Evolutionary conservation across 805 yeast species (phyloP).

Genomic region (Pichia thaimueangensis): DNA sequence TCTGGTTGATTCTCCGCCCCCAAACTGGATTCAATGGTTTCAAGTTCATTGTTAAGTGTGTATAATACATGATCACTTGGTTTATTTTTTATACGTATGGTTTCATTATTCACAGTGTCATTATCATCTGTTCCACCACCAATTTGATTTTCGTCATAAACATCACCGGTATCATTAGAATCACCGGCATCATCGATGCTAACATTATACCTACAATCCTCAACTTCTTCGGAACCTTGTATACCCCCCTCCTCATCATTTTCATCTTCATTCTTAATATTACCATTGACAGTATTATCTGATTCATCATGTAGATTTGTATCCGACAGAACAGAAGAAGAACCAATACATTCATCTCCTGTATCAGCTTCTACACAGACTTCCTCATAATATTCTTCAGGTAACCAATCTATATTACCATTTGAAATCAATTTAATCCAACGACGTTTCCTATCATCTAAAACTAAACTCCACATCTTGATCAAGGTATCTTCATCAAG

Average conservation of each 20-base stretch:
- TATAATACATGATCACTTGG: no score
- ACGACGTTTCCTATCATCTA: slow-evolving; percentile 42
- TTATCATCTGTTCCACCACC: not conserved
- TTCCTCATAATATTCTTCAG: not conserved
- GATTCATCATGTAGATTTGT: not conserved
- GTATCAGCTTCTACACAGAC: not conserved
- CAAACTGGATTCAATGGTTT: no score
- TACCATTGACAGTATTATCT: not conserved
- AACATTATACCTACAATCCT: not conserved
- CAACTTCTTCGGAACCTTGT: not conserved
- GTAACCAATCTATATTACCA: slow-evolving; percentile 2
- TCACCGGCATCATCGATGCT: no score
- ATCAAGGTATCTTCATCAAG: slow-evolving; percentile 55
- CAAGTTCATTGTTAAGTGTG: not conserved
- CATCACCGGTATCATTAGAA: not conserved
- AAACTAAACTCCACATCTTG: slow-evolving; percentile 75
- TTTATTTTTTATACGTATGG: not conserved
- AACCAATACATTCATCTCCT: no score
- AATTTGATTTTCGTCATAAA: not conserved
- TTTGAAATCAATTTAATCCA: slow-evolving; percentile 10
- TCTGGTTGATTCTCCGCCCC: not conserved
- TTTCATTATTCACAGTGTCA: not conserved
- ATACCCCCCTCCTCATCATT: not conserved
- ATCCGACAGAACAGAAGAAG: no score
- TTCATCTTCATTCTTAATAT: not conserved